phyloP scores from a whole-genome alignment of 495 filamentous ascomycete genomes.

The Mytilinidion resinicola region DNA sequence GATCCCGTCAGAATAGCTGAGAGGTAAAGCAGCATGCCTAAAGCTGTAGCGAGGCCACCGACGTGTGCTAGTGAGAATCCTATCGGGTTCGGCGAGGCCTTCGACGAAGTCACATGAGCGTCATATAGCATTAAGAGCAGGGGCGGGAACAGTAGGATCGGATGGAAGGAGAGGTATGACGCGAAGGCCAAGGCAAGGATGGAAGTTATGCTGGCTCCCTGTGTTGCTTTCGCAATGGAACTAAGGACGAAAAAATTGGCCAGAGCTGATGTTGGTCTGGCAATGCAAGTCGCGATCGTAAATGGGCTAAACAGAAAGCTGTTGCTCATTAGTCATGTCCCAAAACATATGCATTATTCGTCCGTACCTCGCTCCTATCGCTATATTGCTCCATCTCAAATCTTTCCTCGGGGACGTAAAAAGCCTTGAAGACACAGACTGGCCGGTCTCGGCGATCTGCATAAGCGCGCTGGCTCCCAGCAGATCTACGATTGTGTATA shows the following conservation, averaged over 20 bases:
- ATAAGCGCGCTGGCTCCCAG: slow-evolving; percentile 77
- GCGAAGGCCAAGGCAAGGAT: slow-evolving; percentile 83
- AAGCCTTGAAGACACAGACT: slow-evolving; percentile 61
- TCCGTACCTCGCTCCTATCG: slow-evolving; percentile 70
- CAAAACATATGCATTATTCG: not conserved
- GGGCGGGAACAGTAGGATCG: slow-evolving; percentile 76
- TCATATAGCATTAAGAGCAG: slow-evolving; percentile 79
- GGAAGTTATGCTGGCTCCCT: slow-evolving; percentile 64
- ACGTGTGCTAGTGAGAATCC: slow-evolving; percentile 51
- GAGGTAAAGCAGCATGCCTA: slow-evolving; percentile 54
- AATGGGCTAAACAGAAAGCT: slow-evolving; percentile 94
- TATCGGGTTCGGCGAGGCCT: slow-evolving; percentile 5
- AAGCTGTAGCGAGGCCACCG: slow-evolving; percentile 34
- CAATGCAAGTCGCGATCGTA: slow-evolving; percentile 86
- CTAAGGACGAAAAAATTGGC: slow-evolving; percentile 83
- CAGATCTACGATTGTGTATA: slow-evolving; percentile 79
- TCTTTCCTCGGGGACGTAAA: slow-evolving; percentile 74
- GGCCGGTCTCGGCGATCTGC: slow-evolving; percentile 75
- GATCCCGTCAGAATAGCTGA: slow-evolving; percentile 71
- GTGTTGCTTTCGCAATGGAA: slow-evolving; percentile 75
- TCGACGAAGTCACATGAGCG: slow-evolving; percentile 14
- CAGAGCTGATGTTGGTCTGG: slow-evolving; percentile 85
- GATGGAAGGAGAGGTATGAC: slow-evolving; percentile 87
- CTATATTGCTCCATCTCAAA: slow-evolving; percentile 66
- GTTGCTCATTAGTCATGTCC: slow-evolving; percentile 17